Percentiles rank a stretch among this genome's conserved stretches.
Evolutionary conservation across 1,139 yeast species (phyloP).

Genomic region (Debaryomyces udenii): DNA sequence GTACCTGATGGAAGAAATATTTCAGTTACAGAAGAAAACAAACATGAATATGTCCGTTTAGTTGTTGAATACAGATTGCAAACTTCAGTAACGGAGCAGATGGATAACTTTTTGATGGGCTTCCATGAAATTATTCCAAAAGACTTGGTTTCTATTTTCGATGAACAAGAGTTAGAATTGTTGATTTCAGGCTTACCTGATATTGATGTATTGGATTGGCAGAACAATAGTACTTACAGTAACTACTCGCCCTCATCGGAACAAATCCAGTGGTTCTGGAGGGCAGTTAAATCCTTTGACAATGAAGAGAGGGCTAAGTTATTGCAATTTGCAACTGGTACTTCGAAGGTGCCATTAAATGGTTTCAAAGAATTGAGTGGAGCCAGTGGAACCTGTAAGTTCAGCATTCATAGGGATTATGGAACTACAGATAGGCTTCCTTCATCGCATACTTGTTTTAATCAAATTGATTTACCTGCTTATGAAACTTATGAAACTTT

Average conservation of each 20-base stretch:
- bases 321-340: slow-evolving; percentile 95
- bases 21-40: slow-evolving; percentile 88
- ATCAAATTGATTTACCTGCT: slow-evolving; percentile 92
- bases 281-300: slow-evolving; percentile 94
- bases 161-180: slow-evolving; percentile 93
- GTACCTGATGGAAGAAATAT: slow-evolving; percentile 82
- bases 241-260: slow-evolving; percentile 85
- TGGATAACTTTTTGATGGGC: slow-evolving; percentile 83
- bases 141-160: slow-evolving; percentile 83
- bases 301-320: slow-evolving; percentile 92
- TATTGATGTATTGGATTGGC: slow-evolving; percentile 96
- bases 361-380: slow-evolving; percentile 93
- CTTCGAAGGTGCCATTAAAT: slow-evolving; percentile 92
- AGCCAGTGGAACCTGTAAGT: slow-evolving; percentile 82
- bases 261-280: slow-evolving; percentile 97
- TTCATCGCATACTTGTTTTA: slow-evolving; percentile 94
- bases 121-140: slow-evolving; percentile 93
- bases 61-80: slow-evolving; percentile 88
- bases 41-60: slow-evolving; percentile 81
- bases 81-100: slow-evolving; percentile 83
- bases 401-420: slow-evolving; percentile 88
- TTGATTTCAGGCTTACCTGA: slow-evolving; percentile 95
- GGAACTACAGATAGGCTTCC: slow-evolving; percentile 88
- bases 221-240: slow-evolving; percentile 76
- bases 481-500: slow-evolving; percentile 87